These are phyloP conservation scores for Candida pseudoviswanathii DNA, from an alignment of 1,139 yeast species.

Conservation along the genomic window DNA sequence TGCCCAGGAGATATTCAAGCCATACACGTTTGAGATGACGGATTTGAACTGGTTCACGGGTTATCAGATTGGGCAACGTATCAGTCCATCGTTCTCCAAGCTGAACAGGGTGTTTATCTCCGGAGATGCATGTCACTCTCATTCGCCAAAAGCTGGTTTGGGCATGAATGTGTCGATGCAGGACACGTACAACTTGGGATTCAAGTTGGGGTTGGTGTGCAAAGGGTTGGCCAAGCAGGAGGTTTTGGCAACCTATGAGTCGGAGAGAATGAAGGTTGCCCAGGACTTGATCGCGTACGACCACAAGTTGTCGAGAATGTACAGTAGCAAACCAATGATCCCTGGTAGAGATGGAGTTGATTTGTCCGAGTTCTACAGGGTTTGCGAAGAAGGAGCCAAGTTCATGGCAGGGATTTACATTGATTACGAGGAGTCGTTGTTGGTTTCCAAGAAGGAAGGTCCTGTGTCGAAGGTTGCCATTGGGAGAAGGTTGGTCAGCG, in stretches of 20 bases:
- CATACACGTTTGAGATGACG: conserved; percentile 30
- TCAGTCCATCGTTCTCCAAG: conserved; percentile 25
- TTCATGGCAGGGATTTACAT: conserved; percentile 37
- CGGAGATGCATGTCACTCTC: conserved; percentile 44
- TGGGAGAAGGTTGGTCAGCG: conserved; percentile 27
- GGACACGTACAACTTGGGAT: conserved; percentile 37
- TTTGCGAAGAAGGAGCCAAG: conserved; percentile 26
- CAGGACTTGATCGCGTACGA: conserved; percentile 35
- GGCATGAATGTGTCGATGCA: conserved; percentile 37
- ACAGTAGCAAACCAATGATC: conserved; percentile 30
- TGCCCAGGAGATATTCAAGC: conserved; percentile 31
- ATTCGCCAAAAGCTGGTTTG: conserved; percentile 43
- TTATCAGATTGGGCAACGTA: conserved; percentile 40
- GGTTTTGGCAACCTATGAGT: conserved; percentile 31
- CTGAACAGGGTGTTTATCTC: conserved; percentile 31
- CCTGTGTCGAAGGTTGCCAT: conserved; percentile 25
- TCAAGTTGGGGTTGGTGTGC: conserved; percentile 36
- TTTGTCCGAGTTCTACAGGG: conserved; percentile 26
- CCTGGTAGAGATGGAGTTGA: conserved; percentile 24
- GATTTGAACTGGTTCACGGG: conserved; percentile 35
- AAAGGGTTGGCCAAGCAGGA: conserved; percentile 25
- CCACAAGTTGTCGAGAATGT: conserved; percentile 31
- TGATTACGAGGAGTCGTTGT: conserved; percentile 25
- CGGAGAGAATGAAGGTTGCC: conserved; percentile 33
- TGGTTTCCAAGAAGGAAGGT: conserved; percentile 12